phyloP scores from a whole-genome alignment of 2,329 filamentous ascomycete genomes.

The Colletotrichum sp. region DNA sequence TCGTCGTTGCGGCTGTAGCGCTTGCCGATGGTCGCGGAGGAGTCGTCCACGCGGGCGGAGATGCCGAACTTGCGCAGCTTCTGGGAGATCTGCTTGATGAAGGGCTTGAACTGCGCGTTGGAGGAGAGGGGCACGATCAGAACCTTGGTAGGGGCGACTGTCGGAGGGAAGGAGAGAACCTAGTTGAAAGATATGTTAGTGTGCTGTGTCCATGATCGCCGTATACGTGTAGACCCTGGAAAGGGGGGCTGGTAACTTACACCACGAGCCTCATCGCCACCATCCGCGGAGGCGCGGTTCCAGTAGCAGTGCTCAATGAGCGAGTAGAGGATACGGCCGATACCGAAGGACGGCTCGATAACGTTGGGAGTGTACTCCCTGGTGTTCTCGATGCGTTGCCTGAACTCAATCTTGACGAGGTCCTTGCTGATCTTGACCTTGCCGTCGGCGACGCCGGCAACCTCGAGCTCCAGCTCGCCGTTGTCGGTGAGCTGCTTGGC shows the following conservation, averaged over 20 bases:
- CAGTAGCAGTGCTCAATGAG: slow-evolving; percentile 96
- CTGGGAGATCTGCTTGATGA: slow-evolving; percentile 74
- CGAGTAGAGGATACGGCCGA: slow-evolving; percentile 91
- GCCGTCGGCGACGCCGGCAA: slow-evolving; percentile 69
- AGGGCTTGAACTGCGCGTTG: slow-evolving; percentile 81
- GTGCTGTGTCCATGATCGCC: slow-evolving; percentile 46
- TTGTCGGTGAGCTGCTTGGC: slow-evolving; percentile 74
- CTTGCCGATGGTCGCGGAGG: slow-evolving; percentile 91
- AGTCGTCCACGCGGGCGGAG: slow-evolving; percentile 88
- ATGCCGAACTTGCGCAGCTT: slow-evolving; percentile 79
- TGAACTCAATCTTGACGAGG: slow-evolving; percentile 82
- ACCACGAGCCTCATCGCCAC: slow-evolving; percentile 82
- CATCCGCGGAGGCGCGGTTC: slow-evolving; percentile 69
- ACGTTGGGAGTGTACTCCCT: slow-evolving; percentile 95
- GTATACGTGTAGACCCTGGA: not conserved
- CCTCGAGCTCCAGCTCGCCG: slow-evolving; percentile 79
- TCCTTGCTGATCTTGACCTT: slow-evolving; percentile 83
- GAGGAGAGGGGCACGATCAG: slow-evolving; percentile 88
- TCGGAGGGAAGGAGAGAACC: slow-evolving; percentile 60
- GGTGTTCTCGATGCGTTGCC: slow-evolving; percentile 80
- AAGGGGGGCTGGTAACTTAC: slow-evolving; percentile 59
- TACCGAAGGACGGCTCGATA: slow-evolving; percentile 97
- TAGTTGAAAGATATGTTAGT: slow-evolving; percentile 24
- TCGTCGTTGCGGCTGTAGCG: slow-evolving; percentile 95
- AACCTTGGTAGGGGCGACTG: slow-evolving; percentile 93